phyloP scores from a whole-genome alignment of 352 stramenopile genomes.

The Globisporangium apiculatum region DNA sequence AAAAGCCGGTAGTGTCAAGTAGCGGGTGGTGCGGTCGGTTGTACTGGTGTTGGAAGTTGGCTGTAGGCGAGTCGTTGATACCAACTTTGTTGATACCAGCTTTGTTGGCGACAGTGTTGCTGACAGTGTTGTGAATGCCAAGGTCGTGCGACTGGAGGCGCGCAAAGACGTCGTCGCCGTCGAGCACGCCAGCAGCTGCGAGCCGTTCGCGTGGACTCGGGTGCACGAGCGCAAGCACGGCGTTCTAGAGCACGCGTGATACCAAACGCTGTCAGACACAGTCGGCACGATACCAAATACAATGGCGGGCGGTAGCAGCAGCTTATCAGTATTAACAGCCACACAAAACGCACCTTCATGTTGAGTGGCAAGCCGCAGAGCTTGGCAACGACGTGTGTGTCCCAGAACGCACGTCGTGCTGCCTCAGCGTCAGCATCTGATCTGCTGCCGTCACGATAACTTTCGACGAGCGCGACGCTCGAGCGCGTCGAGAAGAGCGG shows the following conservation, averaged over 20 bases:
- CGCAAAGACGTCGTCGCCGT: slow-evolving; percentile 24
- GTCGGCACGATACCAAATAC: too few species aligned
- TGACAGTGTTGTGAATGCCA: too few species aligned
- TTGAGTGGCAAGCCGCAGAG: slow-evolving; percentile 28
- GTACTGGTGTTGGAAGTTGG: too few species aligned
- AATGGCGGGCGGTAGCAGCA: too few species aligned
- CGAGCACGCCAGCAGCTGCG: slow-evolving; percentile 18
- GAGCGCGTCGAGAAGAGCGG: slow-evolving; percentile 57
- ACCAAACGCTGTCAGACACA: too few species aligned
- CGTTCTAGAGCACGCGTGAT: too few species aligned
- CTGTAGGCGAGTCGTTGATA: too few species aligned
- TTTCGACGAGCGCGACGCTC: slow-evolving; percentile 28
- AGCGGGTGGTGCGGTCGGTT: not conserved
- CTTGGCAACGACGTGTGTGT: slow-evolving; percentile 16
- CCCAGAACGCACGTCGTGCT: slow-evolving; percentile 15
- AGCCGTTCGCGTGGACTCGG: slow-evolving; percentile 35
- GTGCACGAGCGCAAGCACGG: slow-evolving; percentile 39
- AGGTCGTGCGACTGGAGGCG: slow-evolving; percentile 6
- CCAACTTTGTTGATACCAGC: too few species aligned
- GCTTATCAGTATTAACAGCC: too few species aligned
- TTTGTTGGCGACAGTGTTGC: too few species aligned
- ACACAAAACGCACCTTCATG: slow-evolving; percentile 53
- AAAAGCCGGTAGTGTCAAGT: slow-evolving; percentile 1
- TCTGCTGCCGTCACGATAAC: not conserved
- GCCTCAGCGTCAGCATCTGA: too few species aligned